These are phyloP conservation scores for Penicillium sp. DNA, from an alignment of 2,329 filamentous ascomycete genomes.

Conservation along the genomic window DNA sequence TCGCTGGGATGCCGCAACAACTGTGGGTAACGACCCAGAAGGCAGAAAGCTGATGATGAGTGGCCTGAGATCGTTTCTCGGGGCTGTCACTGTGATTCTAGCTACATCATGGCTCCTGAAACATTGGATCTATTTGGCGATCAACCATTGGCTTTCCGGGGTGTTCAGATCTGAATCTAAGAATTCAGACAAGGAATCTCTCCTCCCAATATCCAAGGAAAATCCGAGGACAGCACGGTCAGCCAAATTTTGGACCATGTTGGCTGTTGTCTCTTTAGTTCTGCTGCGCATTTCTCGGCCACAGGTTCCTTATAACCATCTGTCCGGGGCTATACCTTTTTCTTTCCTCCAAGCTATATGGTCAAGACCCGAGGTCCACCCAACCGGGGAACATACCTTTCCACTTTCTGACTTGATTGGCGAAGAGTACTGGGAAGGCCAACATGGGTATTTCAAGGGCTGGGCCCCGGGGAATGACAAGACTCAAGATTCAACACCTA, in stretches of 20 bases:
- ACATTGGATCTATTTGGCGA: slow-evolving; percentile 18
- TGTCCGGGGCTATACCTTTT: slow-evolving; percentile 33
- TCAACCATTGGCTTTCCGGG: slow-evolving; percentile 25
- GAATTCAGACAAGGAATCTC: slow-evolving; percentile 17
- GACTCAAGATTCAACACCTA: slow-evolving; percentile 7
- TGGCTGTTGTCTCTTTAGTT: slow-evolving; percentile 8
- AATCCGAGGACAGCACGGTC: neutral
- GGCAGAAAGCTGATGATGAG: slow-evolving; percentile 34
- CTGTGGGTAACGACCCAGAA: slow-evolving; percentile 30
- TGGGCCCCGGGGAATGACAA: slow-evolving; percentile 28
- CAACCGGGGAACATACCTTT: slow-evolving; percentile 20
- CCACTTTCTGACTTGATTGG: slow-evolving; percentile 27
- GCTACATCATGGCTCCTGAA: slow-evolving; percentile 24
- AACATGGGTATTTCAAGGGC: slow-evolving; percentile 31
- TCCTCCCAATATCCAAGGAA: slow-evolving; percentile 6
- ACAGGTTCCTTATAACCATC: slow-evolving; percentile 31
- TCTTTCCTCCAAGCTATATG: slow-evolving; percentile 25
- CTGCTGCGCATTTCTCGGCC: slow-evolving; percentile 28
- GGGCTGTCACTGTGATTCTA: slow-evolving; percentile 21
- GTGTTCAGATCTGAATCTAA: slow-evolving; percentile 16
- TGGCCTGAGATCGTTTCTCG: slow-evolving; percentile 30
- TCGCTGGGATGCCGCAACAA: slow-evolving; percentile 34
- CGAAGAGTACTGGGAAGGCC: slow-evolving; percentile 30
- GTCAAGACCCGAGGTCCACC: neutral
- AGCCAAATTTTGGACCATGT: slow-evolving; percentile 22